A percentile compares a stretch with the other conserved stretches of the same genome.
Evolutionary conservation across 805 yeast genomes (phyloP).

Genomic region (Wickerhamomyces queroliae): DNA sequence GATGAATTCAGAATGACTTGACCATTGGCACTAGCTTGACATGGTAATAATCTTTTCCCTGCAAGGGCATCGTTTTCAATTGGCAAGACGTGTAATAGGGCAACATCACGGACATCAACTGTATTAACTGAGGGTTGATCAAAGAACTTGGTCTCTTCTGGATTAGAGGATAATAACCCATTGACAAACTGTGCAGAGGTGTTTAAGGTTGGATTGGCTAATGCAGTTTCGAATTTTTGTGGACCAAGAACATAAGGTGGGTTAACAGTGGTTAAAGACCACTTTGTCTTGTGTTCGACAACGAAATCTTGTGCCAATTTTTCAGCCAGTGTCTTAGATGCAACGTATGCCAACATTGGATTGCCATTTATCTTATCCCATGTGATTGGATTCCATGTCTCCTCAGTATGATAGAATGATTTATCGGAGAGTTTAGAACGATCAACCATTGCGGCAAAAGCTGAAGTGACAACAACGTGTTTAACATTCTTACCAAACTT

Average conservation of each 20-base stretch:
- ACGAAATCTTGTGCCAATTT: conserved; percentile 48
- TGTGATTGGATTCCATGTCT: no score
- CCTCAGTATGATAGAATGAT: conserved; percentile 34
- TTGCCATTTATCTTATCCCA: no score
- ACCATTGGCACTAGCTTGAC: background rate
- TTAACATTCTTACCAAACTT: conserved; percentile 34
- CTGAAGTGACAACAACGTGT: conserved; percentile 49
- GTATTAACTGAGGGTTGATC: background rate
- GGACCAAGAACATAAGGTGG: conserved; percentile 61
- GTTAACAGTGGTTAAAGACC: conserved; percentile 42
- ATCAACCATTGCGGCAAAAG: conserved; percentile 40
- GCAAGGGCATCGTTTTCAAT: conserved; percentile 6
- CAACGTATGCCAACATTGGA: no score
- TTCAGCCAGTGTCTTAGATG: conserved; percentile 52
- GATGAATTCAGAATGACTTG: background rate
- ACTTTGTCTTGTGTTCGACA: conserved; percentile 22
- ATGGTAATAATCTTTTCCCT: conserved; percentile 16
- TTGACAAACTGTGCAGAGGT: conserved; percentile 36
- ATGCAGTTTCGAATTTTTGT: conserved; percentile 42
- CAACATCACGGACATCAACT: conserved; percentile 38
- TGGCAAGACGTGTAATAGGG: conserved; percentile 31
- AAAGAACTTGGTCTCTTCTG: conserved; percentile 13
- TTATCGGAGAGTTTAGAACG: conserved; percentile 30
- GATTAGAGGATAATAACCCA: conserved; percentile 19
- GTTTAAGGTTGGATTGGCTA: conserved; percentile 33